Base-by-base conservation (phyloP, 345 rosid species). In the Camelina laxa region DNA sequence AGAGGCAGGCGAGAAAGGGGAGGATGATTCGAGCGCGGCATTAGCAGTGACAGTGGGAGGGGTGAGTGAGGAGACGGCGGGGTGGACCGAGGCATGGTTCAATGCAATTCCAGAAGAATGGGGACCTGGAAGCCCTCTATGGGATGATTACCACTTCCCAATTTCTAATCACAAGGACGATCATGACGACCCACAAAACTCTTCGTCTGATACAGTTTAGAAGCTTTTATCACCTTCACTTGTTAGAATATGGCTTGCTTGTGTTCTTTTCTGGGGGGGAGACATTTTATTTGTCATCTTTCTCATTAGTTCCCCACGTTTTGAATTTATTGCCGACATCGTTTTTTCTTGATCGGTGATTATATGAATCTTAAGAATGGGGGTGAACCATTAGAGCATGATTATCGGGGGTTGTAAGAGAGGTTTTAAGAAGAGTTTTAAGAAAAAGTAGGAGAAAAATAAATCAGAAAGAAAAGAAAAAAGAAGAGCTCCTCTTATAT, bases 81-180 rank as follows among this genome's bases (percentile, higher is more conserved):
- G 67, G 4, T 75, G 78, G 92, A 84, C 86, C 19, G 97, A 88
- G 39, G 88, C 85, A 61, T 93, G 98, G 97, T 81, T 86, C 82
- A 85, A 85, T 85, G 86, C 94, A 36, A 87, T 91, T 68, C 91
- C 89, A 12, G 84, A 84, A 22, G 97, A 88, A 60, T 89, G 97
- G 97, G 96, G 94, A 50, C 97, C 97, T 12, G 97, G 87, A 12
- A 91, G 96, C 74, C 82, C 98, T 27, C 91, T 91, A 1, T 91
- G 98, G 98, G 98, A 93, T 79, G 94, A 93, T 75, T 82, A 89
- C 50, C 82, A 83, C 13, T 83, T 87, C 50, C 87, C 87, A 11
- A 86, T 82, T 51, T 71, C 69, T 47, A 64, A 74, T 62, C 71
- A 49, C n/a, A 84, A 75, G 33, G 85, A 82, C 33, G 84, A 76